phyloP scores from a whole-genome alignment of 2,329 filamentous ascomycete genomes.

The Anthostomella pinea region DNA sequence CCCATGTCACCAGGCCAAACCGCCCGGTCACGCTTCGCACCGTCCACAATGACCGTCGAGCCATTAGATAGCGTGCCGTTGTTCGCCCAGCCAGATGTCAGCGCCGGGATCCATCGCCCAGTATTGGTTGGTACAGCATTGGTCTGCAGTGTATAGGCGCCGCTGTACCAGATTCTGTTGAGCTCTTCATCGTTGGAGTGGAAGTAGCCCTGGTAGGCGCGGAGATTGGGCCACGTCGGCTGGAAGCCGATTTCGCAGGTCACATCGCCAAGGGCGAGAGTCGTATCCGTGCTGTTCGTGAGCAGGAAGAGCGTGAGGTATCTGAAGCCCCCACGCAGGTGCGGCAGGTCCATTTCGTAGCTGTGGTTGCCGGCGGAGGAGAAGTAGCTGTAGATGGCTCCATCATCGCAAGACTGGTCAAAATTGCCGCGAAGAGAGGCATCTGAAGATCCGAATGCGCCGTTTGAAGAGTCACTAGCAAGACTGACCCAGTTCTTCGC shows the following conservation, averaged over 20 bases:
- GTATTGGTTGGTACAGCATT: conserved; percentile 29
- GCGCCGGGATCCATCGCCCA: conserved; percentile 19
- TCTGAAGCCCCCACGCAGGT: conserved; percentile 50
- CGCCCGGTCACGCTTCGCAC: conserved; percentile 56
- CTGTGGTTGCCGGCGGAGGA: conserved; percentile 24
- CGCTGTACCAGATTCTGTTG: conserved; percentile 52
- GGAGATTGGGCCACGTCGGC: conserved; percentile 6
- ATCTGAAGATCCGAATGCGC: too few species aligned
- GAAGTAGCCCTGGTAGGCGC: conserved; percentile 9
- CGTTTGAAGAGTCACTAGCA: conserved; percentile 47
- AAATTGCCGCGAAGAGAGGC: conserved; percentile 29
- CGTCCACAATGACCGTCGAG: conserved; percentile 42
- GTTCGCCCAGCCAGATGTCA: conserved; percentile 28
- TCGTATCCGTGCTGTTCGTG: conserved; percentile 7
- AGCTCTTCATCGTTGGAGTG: conserved; percentile 46
- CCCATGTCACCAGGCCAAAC: conserved; percentile 63
- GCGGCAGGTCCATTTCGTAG: conserved; percentile 32
- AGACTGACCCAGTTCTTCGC: conserved; percentile 46
- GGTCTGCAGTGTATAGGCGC: conserved; percentile 43
- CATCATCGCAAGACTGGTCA: conserved; percentile 32
- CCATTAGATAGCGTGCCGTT: conserved; percentile 34
- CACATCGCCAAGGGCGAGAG: conserved; percentile 32
- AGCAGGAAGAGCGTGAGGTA: conserved; percentile 47
- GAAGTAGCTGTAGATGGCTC: conserved; percentile 45
- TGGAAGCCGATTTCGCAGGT: conserved; percentile 7